phyloP scores from a whole-genome alignment of 805 yeast genomes.

The Wickerhamomyces silvicola region DNA sequence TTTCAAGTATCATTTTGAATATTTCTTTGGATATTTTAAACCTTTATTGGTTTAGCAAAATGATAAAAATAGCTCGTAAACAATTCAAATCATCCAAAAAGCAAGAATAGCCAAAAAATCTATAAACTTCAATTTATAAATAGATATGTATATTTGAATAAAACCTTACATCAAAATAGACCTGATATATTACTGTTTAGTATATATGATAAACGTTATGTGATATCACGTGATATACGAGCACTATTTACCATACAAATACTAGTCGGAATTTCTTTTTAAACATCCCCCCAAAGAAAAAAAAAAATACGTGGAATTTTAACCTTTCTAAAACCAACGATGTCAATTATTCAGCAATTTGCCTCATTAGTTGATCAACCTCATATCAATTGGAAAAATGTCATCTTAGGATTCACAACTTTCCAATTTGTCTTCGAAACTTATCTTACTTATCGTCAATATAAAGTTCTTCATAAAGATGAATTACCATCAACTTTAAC shows the following conservation, averaged over 20 bases:
- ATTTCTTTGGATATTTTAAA: constrained; percentile 61
- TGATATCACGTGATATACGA: too few relatives aligned
- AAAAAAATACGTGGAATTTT: too few relatives aligned
- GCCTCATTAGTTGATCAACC: constrained; percentile 58
- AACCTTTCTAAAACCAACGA: neutral
- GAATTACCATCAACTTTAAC: constrained; percentile 65
- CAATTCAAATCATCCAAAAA: constrained; percentile 23
- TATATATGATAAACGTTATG: too few relatives aligned
- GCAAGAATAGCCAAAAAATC: constrained; percentile 2
- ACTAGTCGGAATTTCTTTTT: too few relatives aligned
- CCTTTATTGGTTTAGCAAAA: constrained; percentile 81
- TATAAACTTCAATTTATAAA: too few relatives aligned
- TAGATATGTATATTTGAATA: neutral
- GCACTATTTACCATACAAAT: too few relatives aligned
- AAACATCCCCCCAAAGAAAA: too few relatives aligned
- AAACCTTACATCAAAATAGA: too few relatives aligned
- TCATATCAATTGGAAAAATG: constrained; percentile 70
- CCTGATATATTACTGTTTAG: too few relatives aligned
- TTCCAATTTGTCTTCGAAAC: constrained; percentile 73
- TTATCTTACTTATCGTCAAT: constrained; percentile 72
- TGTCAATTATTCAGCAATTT: constrained; percentile 29
- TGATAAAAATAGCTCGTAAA: constrained; percentile 69
- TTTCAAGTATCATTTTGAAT: constrained; percentile 50
- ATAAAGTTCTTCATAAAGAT: constrained; percentile 48
- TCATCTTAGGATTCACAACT: constrained; percentile 67